phyloP scores from a whole-genome alignment of 192 early-diverging fungal species.

The Physocladia obscura region DNA sequence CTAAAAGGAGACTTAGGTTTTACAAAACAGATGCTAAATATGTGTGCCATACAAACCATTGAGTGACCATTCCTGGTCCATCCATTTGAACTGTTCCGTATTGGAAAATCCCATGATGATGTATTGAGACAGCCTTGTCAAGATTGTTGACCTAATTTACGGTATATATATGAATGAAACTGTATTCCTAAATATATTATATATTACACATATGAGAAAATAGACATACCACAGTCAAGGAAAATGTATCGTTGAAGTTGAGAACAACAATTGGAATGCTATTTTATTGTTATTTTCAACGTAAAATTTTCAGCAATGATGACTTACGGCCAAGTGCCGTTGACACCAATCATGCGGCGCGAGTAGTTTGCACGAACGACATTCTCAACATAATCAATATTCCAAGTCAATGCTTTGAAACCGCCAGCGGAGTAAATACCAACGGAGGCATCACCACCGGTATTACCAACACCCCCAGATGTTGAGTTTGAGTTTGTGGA shows the following conservation, averaged over 20 bases:
- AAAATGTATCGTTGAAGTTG: slow-evolving; percentile 35
- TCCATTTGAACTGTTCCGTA: slow-evolving; percentile 52
- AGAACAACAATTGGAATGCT: slow-evolving; percentile 39
- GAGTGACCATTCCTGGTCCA: slow-evolving; percentile 15
- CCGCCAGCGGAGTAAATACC: neutral
- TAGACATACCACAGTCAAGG: slow-evolving; percentile 59
- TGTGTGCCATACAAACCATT: slow-evolving; percentile 47
- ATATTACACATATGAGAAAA: slow-evolving; percentile 62
- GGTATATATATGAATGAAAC: neutral
- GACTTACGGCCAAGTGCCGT: slow-evolving; percentile 42
- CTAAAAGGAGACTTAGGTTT: slow-evolving; percentile 36
- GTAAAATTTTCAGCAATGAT: neutral
- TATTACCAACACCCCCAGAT: too few relatives aligned
- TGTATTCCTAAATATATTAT: slow-evolving; percentile 48
- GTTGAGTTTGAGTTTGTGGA: too few relatives aligned
- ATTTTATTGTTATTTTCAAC: slow-evolving; percentile 41
- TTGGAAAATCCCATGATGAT: slow-evolving; percentile 76
- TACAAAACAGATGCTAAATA: neutral
- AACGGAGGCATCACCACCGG: neutral
- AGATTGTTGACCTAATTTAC: slow-evolving; percentile 29
- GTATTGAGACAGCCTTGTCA: slow-evolving; percentile 35
- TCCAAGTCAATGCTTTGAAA: slow-evolving; percentile 45
- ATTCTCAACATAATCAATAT: slow-evolving; percentile 40
- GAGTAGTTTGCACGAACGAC: slow-evolving; percentile 56
- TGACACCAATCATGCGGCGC: slow-evolving; percentile 47